phyloP scores from a whole-genome alignment of 2,329 filamentous ascomycete species.

The Alternaria tenuissima region DNA sequence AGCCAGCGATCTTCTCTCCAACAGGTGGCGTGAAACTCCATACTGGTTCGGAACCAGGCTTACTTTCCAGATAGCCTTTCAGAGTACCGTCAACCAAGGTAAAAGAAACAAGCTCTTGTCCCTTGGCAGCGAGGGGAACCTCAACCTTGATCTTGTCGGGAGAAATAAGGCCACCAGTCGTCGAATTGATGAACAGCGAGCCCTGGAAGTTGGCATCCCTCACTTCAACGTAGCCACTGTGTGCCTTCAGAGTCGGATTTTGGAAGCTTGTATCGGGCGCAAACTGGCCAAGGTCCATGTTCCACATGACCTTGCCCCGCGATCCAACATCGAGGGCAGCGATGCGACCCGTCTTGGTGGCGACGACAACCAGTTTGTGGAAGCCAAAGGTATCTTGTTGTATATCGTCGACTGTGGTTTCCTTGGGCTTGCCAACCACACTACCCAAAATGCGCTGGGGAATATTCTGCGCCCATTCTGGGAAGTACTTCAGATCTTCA shows the following conservation, averaged over 20 bases:
- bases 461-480: conserved; percentile 73
- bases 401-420: conserved; percentile 61
- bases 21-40: conserved; percentile 78
- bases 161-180: conserved; percentile 40
- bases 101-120: conserved; percentile 42
- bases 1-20: conserved; percentile 72
- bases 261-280: conserved; percentile 66
- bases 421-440: conserved; percentile 65
- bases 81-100: conserved; percentile 44
- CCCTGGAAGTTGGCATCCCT: conserved; percentile 33
- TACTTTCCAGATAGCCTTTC: conserved; percentile 39
- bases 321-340: conserved; percentile 81
- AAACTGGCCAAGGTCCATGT: conserved; percentile 68
- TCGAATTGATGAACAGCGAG: conserved; percentile 44
- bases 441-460: conserved; percentile 71
- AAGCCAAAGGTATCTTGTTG: conserved; percentile 83
- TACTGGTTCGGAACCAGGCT: conserved; percentile 37
- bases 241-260: conserved; percentile 59
- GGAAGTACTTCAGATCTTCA: conserved; percentile 78
- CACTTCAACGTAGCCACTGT: conserved; percentile 46
- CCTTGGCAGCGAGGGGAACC: conserved; percentile 21
- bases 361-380: conserved; percentile 82
- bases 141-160: conserved; percentile 26
- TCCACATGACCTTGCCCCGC: conserved; percentile 80
- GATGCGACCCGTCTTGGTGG: conserved; percentile 79